Evolutionary conservation across 139 green algal genomes (phyloP), one percentile per base, ranked within the genome.

Genomic region (Raphidocelis subcapitata): DNA sequence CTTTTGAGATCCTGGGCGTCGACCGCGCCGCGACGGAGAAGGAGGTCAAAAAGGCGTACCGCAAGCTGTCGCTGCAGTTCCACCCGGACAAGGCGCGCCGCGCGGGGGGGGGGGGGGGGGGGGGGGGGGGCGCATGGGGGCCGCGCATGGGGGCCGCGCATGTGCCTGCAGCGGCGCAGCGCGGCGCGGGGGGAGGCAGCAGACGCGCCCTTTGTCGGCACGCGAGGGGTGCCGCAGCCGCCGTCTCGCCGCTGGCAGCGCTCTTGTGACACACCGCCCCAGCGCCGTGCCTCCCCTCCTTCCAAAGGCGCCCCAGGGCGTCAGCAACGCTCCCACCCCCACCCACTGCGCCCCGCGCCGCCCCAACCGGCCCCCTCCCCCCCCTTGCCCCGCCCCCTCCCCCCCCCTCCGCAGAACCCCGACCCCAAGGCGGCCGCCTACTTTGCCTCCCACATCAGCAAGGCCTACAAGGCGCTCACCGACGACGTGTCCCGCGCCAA

Each of bases 1-100:
- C 93, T 0, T 98, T 93, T 74, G 85, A 89, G n/a, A 98, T 98
- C 55, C 79, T 98, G 56, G 83, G 75, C 81, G 57, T 95, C 23
- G 63, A 79, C 8, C 65, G 35, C 28, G 72, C 65, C 3, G 91
- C 91, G 12, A 84, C 29, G n/a, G 85, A 91, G 0, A 61, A 65
- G 2, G 91, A 94, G 14, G 91, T 97, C 75, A 94, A 94, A 41
- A 87, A 86, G 67, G 91, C 91, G 0, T 98, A 97, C 81, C 80
- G 86, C 46, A 65, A 87, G 64, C 80, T 96, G 31, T 92, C 87
- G 3, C 59, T 94, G 18, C 65, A 79, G 64, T 97, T 91, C 70
- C 93, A 98, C 67, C 93, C 93, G 3, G 93, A 98, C 74, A 98
- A 98, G 79, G 82, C 85, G 54, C 23, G 77, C n/a, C 21, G 3